A percentile compares a stretch with the other conserved stretches of the same genome.
These are phyloP conservation scores for Penicillium capsulatum DNA, from an alignment of 2,329 filamentous ascomycete species.

Conservation along the genomic window DNA sequence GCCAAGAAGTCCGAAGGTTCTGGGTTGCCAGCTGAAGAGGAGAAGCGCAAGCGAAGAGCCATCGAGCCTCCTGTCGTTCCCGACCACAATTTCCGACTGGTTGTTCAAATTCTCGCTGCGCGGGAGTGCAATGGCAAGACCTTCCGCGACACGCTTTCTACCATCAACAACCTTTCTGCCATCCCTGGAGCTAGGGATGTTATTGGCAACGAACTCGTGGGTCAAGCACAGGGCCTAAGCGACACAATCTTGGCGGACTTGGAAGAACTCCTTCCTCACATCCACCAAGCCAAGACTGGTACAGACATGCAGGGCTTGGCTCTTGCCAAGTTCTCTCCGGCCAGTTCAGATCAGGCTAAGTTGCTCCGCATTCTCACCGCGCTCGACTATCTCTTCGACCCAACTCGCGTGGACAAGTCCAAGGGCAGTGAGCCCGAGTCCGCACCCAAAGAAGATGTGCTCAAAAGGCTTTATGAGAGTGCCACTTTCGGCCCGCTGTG, in stretches of 20 bases:
- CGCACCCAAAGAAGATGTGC: conserved; percentile 73
- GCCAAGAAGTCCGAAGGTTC: conserved; percentile 21
- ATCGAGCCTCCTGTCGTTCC: conserved; percentile 81
- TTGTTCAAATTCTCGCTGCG: conserved; percentile 95
- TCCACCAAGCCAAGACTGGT: conserved; percentile 78
- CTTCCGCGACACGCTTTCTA: conserved; percentile 93
- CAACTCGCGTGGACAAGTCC: conserved; percentile 58
- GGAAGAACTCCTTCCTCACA: conserved; percentile 77
- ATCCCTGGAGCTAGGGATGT: conserved; percentile 85
- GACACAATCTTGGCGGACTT: conserved; percentile 81
- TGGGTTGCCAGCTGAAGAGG: conserved; percentile 37
- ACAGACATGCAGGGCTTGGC: conserved; percentile 95
- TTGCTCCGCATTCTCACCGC: conserved; percentile 87
- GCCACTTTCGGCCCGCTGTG: conserved; percentile 85
- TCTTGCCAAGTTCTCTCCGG: conserved; percentile 89
- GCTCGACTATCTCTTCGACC: conserved; percentile 90
- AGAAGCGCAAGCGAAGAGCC: conserved; percentile 56
- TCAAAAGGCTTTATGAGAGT: conserved; percentile 86
- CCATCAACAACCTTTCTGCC: conserved; percentile 95
- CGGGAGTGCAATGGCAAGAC: conserved; percentile 96
- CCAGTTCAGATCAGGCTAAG: conserved; percentile 95
- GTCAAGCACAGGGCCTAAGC: conserved; percentile 78
- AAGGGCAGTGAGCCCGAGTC: conserved; percentile 52
- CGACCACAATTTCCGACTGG: conserved; percentile 80
- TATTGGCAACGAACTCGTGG: conserved; percentile 89